These are phyloP conservation scores for Macrolepiota fuliginosa DNA, from an alignment of 768 basidiomycete genomes.

Conservation along the genomic window DNA sequence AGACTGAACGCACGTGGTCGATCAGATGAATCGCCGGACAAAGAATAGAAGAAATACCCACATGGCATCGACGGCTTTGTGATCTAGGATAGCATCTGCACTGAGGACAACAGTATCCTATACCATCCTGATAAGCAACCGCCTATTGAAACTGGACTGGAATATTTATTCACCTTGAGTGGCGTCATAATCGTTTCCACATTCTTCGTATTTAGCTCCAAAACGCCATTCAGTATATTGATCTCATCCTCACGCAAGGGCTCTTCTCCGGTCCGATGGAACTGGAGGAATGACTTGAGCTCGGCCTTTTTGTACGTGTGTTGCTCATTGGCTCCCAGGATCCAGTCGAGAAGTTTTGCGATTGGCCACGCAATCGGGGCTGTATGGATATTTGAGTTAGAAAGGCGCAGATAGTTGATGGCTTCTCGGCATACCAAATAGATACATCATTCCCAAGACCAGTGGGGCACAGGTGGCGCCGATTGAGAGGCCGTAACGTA, in stretches of 20 bases:
- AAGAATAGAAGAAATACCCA: conserved; percentile 24
- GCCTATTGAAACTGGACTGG: neutral
- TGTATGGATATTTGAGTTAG: conserved; percentile 18
- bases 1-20: conserved; percentile 37
- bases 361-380: conserved; percentile 83
- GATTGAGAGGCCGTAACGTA: conserved; percentile 77
- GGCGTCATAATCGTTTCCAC: conserved; percentile 84
- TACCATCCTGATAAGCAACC: neutral
- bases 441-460: conserved; percentile 71
- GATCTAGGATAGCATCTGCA: conserved; percentile 75
- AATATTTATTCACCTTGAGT: conserved; percentile 50
- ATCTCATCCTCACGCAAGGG: conserved; percentile 82
- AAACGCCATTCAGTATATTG: conserved; percentile 73
- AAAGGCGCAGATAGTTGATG: conserved; percentile 5
- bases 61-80: conserved; percentile 75
- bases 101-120: conserved; percentile 84
- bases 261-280: conserved; percentile 76
- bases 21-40: neutral
- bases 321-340: conserved; percentile 72
- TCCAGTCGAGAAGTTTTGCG: conserved; percentile 76
- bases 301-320: conserved; percentile 84
- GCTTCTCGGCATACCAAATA: conserved; percentile 42
- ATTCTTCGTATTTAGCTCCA: conserved; percentile 74
- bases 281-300: conserved; percentile 75
- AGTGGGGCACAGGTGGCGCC: conserved; percentile 78